Conservation (phyloP, 768 basidiomycete genomes). For the Gautieria morchelliformis region DNA sequence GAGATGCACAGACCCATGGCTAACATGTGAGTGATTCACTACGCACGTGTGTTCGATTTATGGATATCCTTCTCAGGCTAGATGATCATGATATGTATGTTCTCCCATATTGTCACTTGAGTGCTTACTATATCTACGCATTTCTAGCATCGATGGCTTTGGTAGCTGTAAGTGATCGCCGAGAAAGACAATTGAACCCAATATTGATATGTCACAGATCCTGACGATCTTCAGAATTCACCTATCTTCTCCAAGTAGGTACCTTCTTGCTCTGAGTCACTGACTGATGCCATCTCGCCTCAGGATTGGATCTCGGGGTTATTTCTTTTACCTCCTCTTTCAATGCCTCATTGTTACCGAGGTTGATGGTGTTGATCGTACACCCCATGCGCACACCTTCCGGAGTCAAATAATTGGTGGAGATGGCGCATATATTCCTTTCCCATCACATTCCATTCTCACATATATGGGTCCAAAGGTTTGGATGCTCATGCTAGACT, state of each 20-base stretch:
- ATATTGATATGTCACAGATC: slow-evolving; percentile 39
- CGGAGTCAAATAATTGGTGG: slow-evolving; percentile 68
- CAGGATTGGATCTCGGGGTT: slow-evolving; percentile 76
- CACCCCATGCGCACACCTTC: slow-evolving; percentile 51
- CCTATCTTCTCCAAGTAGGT: slow-evolving; percentile 64
- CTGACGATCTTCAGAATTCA: slow-evolving; percentile 64
- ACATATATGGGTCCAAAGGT: slow-evolving; percentile 72
- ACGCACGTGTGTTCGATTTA: background rate
- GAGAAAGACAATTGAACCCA: background rate
- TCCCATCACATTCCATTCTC: slow-evolving; percentile 76
- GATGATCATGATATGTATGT: slow-evolving; percentile 22
- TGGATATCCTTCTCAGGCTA: slow-evolving; percentile 25
- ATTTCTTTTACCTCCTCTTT: slow-evolving; percentile 91
- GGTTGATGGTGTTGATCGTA: slow-evolving; percentile 63
- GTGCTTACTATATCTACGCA: background rate
- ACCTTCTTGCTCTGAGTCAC: background rate
- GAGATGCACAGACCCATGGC: slow-evolving; percentile 61
- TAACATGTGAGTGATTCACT: slow-evolving; percentile 48
- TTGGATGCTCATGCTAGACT: slow-evolving; percentile 69
- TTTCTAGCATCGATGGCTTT: slow-evolving; percentile 62
- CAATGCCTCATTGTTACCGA: slow-evolving; percentile 63
- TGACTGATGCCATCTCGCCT: slow-evolving; percentile 5
- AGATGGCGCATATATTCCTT: slow-evolving; percentile 67
- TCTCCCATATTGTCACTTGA: background rate
- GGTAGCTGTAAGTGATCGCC: slow-evolving; percentile 60